Base-by-base conservation (phyloP, 2,329 filamentous ascomycete species). In the Plenodomus lindquistii region DNA sequence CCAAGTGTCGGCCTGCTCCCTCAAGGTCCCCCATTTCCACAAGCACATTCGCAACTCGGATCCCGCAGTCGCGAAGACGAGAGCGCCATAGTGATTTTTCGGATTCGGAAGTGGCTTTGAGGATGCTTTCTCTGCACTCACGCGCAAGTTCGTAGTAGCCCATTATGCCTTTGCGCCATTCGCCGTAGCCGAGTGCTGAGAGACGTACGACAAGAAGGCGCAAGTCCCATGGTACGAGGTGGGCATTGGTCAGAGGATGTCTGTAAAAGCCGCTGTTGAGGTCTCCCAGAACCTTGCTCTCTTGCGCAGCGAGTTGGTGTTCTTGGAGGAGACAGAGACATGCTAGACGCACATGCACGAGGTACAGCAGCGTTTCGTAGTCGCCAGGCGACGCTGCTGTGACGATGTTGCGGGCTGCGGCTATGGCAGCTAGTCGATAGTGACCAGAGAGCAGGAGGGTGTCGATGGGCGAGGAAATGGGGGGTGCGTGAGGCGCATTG, bases 11-110 rank as follows among this genome's bases (percentile, higher is more conserved):
- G 1, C 81, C 84, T 0, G 93, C 94, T 4, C 89, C 90, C 2
- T 88, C 84, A 0, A 95, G 69, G 66, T 99, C 93, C 8, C 91
- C 90, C 85, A 97, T 95, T 70, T 94, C 89, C 5, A 93, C 80
- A 21, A 94, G 74, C 0, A 87, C 85, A 63, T 83, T 84, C 16
- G 81, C 81, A 5, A 81, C 81, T 41, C 81, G 71, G 20, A 85
- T 77, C 0, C 91, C 92, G 2, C 97, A 77, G 54, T 97, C 91
- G 1, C 79, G 75, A 1, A 97, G 78, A 20, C 93, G 76, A 1
- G 74, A 73, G 56, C 83, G 85, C 93, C 93, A 97, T 5, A 87
- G 60, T 15, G 79, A 75, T 18, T 83, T 82, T 1, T 84, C 78
- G 0, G 45, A 27, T 42, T 81, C 77, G 9, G 81, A 79, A 4